Evolutionary conservation across 441 rosid species (phyloP).

Genomic region (Gossypium schwendimanii): DNA sequence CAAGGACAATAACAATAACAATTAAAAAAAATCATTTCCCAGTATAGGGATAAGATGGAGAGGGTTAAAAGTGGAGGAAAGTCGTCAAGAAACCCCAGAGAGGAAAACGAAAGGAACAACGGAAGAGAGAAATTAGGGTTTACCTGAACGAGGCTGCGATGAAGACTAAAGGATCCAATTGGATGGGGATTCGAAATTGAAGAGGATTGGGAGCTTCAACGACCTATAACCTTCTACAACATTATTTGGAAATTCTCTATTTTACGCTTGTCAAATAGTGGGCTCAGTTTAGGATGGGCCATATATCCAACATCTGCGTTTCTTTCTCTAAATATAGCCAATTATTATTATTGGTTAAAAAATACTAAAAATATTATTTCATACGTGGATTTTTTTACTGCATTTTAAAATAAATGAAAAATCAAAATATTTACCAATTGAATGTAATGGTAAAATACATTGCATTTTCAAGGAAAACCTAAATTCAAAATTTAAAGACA

Average conservation of each 20-base stretch:
- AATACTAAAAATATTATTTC: no score
- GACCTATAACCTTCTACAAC: not conserved
- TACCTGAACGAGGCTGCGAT: constrained; percentile 17
- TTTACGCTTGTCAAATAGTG: not conserved
- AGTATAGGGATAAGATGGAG: not conserved
- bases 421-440: no score
- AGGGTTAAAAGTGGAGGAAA: not conserved
- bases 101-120: not conserved
- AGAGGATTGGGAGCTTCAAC: not conserved
- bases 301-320: not conserved
- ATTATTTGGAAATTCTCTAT: not conserved
- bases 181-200: not conserved
- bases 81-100: not conserved
- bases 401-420: no score
- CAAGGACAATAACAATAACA: not conserved
- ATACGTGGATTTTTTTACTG: no score
- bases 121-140: constrained; percentile 14
- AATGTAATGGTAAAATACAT: no score
- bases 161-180: not conserved
- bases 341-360: no score
- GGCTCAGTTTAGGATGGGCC: not conserved
- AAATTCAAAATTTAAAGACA: no score
- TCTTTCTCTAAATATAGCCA: no score
- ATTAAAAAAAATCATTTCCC: not conserved
- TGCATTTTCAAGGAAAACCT: no score